A percentile compares a stretch with the other conserved stretches of the same genome.
Conservation (phyloP, 306 rosid genomes). For the Styphnolobium japonicum region DNA sequence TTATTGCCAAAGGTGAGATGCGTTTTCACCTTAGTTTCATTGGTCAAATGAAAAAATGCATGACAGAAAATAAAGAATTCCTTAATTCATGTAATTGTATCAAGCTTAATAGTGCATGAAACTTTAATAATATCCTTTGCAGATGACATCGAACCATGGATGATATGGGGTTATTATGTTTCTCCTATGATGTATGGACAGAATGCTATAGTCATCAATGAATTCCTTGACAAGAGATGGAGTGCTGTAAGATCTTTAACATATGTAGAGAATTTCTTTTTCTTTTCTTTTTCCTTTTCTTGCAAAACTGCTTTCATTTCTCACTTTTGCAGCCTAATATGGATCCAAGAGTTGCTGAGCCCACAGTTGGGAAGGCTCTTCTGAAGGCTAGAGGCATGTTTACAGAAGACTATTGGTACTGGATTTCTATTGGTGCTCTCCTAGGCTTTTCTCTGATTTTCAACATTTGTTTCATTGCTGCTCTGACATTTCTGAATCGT, state of each 20-base stretch:
- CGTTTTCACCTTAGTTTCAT: background rate
- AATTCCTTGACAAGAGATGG: conserved; percentile 95
- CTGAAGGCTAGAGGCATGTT: conserved; percentile 65
- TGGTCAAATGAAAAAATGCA: background rate
- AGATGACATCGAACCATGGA: conserved; percentile 83
- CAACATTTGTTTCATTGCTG: conserved; percentile 47
- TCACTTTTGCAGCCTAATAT: conserved; percentile 38
- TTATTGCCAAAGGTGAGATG: conserved; percentile 67
- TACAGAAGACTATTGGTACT: conserved; percentile 62
- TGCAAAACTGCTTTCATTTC: conserved; percentile 16
- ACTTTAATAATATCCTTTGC: conserved; percentile 22
- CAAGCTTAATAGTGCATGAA: background rate
- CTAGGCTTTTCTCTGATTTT: conserved; percentile 64
- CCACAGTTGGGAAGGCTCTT: conserved; percentile 68
- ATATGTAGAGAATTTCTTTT: background rate
- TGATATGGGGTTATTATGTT: conserved; percentile 83
- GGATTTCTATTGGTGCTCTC: conserved; percentile 78
- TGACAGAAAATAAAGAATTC: background rate
- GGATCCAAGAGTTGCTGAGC: conserved; percentile 37
- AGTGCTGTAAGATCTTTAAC: conserved; percentile 46
- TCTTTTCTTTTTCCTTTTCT: conserved; percentile 9
- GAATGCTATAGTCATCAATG: conserved; percentile 83
- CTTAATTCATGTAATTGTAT: background rate
- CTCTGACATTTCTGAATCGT: conserved; percentile 69
- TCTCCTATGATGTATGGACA: conserved; percentile 98